phyloP scores from a whole-genome alignment of 2,329 filamentous ascomycete species.

The Chaetomium globosum region DNA sequence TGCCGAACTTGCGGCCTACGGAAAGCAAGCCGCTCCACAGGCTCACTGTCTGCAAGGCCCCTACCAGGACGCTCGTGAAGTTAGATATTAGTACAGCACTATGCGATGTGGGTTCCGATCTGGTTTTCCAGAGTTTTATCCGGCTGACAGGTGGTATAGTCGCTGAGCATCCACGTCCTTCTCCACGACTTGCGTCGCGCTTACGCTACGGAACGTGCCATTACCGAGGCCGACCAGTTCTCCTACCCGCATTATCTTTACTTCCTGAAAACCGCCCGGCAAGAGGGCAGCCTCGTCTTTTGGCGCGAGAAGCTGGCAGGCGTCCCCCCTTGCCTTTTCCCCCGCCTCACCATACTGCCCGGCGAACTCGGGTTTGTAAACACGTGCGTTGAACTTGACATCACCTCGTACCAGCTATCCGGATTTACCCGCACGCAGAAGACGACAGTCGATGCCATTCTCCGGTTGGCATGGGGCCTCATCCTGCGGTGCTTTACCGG shows the following conservation, averaged over 20 bases:
- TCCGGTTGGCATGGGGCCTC: constrained; percentile 63
- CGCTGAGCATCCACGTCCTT: constrained; percentile 51
- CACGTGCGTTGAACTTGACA: constrained; percentile 46
- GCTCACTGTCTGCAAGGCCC: constrained; percentile 53
- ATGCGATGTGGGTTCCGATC: constrained; percentile 46
- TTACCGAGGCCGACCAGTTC: constrained; percentile 42
- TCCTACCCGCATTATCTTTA: constrained; percentile 47
- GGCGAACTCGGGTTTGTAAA: constrained; percentile 41
- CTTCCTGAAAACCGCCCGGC: constrained; percentile 43
- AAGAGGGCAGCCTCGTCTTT: constrained; percentile 46
- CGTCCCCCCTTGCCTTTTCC: constrained; percentile 51
- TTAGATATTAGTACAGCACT: constrained; percentile 56
- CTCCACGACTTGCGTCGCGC: constrained; percentile 51
- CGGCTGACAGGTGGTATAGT: constrained; percentile 32
- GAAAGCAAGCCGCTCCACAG: constrained; percentile 52
- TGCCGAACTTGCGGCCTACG: constrained; percentile 47
- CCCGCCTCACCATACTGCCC: constrained; percentile 42
- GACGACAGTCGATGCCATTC: constrained; percentile 53
- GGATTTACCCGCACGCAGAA: constrained; percentile 48
- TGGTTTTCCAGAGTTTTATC: neutral
- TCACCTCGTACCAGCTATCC: constrained; percentile 47
- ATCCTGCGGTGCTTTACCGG: constrained; percentile 59
- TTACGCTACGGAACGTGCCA: constrained; percentile 47
- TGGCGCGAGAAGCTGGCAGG: constrained; percentile 50
- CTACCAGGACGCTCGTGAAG: constrained; percentile 50